Evolutionary conservation across 2,329 filamentous ascomycete species (phyloP).

Genomic region (Teratosphaeria epicoccoides): DNA sequence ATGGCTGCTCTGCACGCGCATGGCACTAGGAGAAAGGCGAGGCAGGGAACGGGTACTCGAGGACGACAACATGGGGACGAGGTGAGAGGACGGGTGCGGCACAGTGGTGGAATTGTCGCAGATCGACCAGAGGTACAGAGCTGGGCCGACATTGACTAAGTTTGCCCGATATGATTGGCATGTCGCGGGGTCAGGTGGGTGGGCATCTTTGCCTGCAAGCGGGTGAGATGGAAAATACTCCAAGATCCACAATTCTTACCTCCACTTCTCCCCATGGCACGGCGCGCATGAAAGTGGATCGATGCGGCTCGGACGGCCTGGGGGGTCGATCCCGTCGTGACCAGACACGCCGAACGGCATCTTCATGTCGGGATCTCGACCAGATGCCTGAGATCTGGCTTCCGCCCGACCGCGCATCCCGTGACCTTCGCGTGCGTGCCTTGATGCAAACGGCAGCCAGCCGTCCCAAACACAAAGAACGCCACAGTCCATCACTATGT

Average conservation of each 20-base stretch:
- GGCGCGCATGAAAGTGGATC: neutral
- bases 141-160: neutral
- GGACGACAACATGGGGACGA: neutral
- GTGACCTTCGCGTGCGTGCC: neutral
- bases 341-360: neutral
- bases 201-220: neutral
- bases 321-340: neutral
- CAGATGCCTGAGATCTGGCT: neutral
- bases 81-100: neutral
- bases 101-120: neutral
- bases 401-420: neutral
- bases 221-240: neutral
- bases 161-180: neutral
- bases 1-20: neutral
- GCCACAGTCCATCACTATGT: neutral
- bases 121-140: neutral
- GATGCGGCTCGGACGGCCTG: neutral
- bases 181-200: neutral
- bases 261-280: neutral
- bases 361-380: neutral
- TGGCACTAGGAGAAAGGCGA: neutral
- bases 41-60: neutral
- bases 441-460: neutral
- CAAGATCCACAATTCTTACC: neutral
- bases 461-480: neutral